phyloP scores from a whole-genome alignment of 495 filamentous ascomycete species.

The Xylona heveae region DNA sequence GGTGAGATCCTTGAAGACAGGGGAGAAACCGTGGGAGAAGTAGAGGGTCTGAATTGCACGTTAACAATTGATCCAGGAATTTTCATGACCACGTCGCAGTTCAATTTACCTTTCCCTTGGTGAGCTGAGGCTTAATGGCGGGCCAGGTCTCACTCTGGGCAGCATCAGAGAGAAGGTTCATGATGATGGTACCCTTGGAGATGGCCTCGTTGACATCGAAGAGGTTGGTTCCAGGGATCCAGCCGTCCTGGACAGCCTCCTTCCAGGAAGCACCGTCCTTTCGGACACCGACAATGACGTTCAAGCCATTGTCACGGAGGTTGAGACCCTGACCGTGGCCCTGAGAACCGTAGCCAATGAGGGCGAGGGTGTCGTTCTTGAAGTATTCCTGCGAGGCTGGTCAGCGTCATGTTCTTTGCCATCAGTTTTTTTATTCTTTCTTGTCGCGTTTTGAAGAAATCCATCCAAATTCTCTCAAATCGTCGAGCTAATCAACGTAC shows the following conservation, averaged over 20 bases:
- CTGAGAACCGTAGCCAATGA: constrained; percentile 98
- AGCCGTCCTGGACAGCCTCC: constrained; percentile 90
- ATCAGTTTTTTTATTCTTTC: neutral
- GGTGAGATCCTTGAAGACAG: constrained; percentile 98
- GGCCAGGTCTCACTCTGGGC: constrained; percentile 98
- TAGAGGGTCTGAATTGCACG: constrained; percentile 58
- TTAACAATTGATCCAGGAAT: constrained; percentile 5
- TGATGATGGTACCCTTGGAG: constrained; percentile 78
- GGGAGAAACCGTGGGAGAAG: constrained; percentile 99
- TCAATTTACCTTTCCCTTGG: constrained; percentile 72
- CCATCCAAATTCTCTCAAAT: neutral
- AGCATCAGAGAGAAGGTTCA: constrained; percentile 96
- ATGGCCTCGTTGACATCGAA: constrained; percentile 96
- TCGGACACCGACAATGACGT: constrained; percentile 94
- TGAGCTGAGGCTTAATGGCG: constrained; percentile 86
- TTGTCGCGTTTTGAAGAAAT: neutral
- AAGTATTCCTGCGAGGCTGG: constrained; percentile 64
- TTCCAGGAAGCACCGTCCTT: constrained; percentile 97
- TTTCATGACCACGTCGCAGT: neutral
- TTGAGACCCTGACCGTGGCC: constrained; percentile 98
- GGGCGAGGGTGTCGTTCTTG: constrained; percentile 97
- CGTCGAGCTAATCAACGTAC: constrained; percentile 26
- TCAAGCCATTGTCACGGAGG: constrained; percentile 95
- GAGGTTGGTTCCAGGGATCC: constrained; percentile 93
- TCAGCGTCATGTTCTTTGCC: constrained; percentile 7